Conservation (phyloP, 148 eudicot genomes). For the Fallopia convolvulus region DNA sequence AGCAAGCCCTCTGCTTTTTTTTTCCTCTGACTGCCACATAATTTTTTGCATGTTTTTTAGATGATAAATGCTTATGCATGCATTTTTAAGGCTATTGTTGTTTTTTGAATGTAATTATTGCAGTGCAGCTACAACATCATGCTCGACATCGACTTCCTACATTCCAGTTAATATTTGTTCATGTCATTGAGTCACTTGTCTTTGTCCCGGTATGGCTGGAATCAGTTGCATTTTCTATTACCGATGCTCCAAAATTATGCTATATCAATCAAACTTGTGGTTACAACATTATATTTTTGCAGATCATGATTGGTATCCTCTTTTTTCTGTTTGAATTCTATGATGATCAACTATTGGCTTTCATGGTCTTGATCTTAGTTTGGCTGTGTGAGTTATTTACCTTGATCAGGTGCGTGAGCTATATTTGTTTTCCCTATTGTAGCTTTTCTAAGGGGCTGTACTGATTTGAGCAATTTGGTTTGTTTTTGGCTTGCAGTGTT, state of each 20-base stretch:
- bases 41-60: not conserved
- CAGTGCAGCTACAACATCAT: slow-evolving; percentile 99
- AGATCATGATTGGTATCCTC: slow-evolving; percentile 98
- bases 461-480: slow-evolving; percentile 3
- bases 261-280: not conserved
- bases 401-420: slow-evolving; percentile 61
- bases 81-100: not conserved
- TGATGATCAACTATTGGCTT: slow-evolving; percentile 96
- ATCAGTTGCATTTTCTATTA: not conserved
- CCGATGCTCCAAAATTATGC: not conserved
- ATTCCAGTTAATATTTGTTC: slow-evolving; percentile 96
- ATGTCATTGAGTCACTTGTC: slow-evolving; percentile 94
- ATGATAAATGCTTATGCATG: not conserved
- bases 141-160: slow-evolving; percentile 99
- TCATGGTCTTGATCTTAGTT: slow-evolving; percentile 96
- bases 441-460: not conserved
- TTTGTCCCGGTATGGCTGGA: slow-evolving; percentile 80
- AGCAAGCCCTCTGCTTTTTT: not conserved
- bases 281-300: slow-evolving; percentile 23
- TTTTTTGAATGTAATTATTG: slow-evolving; percentile 15
- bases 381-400: slow-evolving; percentile 98
- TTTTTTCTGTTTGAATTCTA: slow-evolving; percentile 96
- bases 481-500: slow-evolving; percentile 58
- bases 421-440: not conserved
- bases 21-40: not conserved